phyloP scores from a whole-genome alignment of 768 basidiomycete genomes.

The Melanogaster broomeanus region DNA sequence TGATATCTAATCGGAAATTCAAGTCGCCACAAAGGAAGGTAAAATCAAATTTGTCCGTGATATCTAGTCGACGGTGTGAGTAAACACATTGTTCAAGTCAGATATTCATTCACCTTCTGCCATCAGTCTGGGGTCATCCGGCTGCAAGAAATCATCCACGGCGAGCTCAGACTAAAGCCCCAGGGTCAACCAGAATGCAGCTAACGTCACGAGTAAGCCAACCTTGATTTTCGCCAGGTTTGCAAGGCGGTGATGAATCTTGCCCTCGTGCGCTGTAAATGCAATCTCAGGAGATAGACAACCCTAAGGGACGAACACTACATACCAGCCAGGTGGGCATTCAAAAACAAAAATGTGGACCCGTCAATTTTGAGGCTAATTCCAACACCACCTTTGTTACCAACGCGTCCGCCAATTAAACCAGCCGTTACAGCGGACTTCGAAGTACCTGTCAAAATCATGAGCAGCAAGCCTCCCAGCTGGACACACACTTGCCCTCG shows the following conservation, averaged over 20 bases:
- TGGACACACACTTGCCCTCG: constrained; percentile 43
- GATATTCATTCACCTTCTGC: constrained; percentile 59
- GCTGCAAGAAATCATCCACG: constrained; percentile 74
- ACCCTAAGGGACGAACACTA: neutral
- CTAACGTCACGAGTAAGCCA: neutral
- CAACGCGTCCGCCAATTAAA: constrained; percentile 85
- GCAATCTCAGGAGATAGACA: neutral
- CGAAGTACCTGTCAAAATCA: constrained; percentile 54
- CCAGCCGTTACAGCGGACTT: constrained; percentile 87
- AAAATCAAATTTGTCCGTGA: constrained; percentile 88
- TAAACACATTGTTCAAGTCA: constrained; percentile 1
- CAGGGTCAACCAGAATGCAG: constrained; percentile 2
- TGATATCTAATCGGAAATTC: constrained; percentile 88
- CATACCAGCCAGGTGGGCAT: constrained; percentile 86
- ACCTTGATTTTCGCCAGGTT: constrained; percentile 92
- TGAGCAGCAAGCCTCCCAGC: neutral
- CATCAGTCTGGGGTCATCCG: constrained; percentile 61
- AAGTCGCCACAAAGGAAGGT: constrained; percentile 90
- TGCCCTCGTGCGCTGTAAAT: constrained; percentile 70
- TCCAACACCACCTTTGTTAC: constrained; percentile 94
- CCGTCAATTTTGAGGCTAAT: constrained; percentile 82
- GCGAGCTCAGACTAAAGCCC: constrained; percentile 61
- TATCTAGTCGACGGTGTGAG: constrained; percentile 41
- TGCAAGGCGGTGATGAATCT: constrained; percentile 73
- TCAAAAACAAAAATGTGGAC: constrained; percentile 85